phyloP scores from a whole-genome alignment of 2,329 filamentous ascomycete genomes.

The Hypoxylon sp. region DNA sequence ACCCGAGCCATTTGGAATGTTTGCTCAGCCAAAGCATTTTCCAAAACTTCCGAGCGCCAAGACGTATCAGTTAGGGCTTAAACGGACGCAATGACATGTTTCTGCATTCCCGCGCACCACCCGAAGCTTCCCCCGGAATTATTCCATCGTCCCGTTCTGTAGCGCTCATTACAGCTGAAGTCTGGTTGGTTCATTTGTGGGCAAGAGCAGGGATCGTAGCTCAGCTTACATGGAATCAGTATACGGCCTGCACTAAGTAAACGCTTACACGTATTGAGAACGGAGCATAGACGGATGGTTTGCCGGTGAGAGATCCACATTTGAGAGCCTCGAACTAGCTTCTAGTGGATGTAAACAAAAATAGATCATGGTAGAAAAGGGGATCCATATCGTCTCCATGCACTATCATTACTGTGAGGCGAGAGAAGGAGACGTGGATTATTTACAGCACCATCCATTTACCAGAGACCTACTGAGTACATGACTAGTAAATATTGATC shows the following conservation, averaged over 20 bases:
- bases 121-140: conserved; percentile 20
- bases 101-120: conserved; percentile 26
- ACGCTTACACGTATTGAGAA: conserved; percentile 34
- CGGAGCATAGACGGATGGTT: conserved; percentile 17
- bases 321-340: conserved; percentile 10
- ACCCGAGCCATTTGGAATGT: conserved; percentile 4
- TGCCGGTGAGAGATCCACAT: conserved; percentile 4
- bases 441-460: background rate
- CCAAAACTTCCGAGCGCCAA: conserved; percentile 15
- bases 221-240: conserved; percentile 7
- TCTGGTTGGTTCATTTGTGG: conserved; percentile 14
- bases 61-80: background rate
- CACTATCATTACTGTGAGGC: background rate
- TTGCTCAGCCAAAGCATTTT: background rate
- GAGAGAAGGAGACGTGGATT: background rate
- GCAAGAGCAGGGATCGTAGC: conserved; percentile 11
- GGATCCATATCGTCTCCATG: background rate
- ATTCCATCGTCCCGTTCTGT: conserved; percentile 29
- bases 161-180: conserved; percentile 9
- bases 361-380: conserved; percentile 9
- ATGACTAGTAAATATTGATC: background rate
- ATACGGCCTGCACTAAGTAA: conserved; percentile 1
- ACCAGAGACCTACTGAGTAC: background rate
- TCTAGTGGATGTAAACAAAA: conserved; percentile 13
- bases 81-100: conserved; percentile 9